These are phyloP conservation scores for Alternaria sp. DNA, from an alignment of 2,329 filamentous ascomycete genomes.

Conservation along the genomic window DNA sequence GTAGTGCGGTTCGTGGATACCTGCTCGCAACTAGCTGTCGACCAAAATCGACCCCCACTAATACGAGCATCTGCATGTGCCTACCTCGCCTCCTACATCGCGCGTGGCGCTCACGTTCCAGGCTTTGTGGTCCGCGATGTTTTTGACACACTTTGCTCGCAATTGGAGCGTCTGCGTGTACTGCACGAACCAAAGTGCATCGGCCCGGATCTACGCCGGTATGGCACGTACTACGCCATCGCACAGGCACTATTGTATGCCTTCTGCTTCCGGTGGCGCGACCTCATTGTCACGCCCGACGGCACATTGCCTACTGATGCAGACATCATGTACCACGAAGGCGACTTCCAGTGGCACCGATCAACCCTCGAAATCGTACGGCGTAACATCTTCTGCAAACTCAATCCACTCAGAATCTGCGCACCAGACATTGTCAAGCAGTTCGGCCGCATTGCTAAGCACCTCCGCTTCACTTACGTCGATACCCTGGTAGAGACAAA, in stretches of 20 bases:
- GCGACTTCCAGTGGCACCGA: conserved; percentile 80
- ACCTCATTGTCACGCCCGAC: conserved; percentile 72
- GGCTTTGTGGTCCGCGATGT: conserved; percentile 80
- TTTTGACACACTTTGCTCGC: conserved; percentile 78
- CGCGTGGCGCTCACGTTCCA: conserved; percentile 83
- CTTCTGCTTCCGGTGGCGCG: conserved; percentile 97
- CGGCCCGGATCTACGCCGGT: conserved; percentile 85
- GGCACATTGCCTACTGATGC: conserved; percentile 52
- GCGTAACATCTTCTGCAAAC: conserved; percentile 81
- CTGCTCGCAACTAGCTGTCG: conserved; percentile 75
- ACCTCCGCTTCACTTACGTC: conserved; percentile 88
- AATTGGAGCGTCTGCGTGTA: conserved; percentile 77
- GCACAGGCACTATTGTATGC: conserved; percentile 93
- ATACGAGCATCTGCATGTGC: conserved; percentile 85
- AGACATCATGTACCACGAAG: conserved; percentile 68
- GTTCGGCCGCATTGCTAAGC: conserved; percentile 86
- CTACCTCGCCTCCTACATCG: conserved; percentile 94
- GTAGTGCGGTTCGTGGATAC: conserved; percentile 84
- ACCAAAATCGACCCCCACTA: conserved; percentile 69
- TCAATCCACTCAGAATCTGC: conserved; percentile 96
- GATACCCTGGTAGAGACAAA: conserved; percentile 89
- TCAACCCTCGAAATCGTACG: conserved; percentile 77
- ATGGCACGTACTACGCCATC: conserved; percentile 84
- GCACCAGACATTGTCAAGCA: conserved; percentile 88
- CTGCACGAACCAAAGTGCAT: conserved; percentile 77